phyloP scores from a whole-genome alignment of 768 basidiomycete species.

The Mycena amicta region DNA sequence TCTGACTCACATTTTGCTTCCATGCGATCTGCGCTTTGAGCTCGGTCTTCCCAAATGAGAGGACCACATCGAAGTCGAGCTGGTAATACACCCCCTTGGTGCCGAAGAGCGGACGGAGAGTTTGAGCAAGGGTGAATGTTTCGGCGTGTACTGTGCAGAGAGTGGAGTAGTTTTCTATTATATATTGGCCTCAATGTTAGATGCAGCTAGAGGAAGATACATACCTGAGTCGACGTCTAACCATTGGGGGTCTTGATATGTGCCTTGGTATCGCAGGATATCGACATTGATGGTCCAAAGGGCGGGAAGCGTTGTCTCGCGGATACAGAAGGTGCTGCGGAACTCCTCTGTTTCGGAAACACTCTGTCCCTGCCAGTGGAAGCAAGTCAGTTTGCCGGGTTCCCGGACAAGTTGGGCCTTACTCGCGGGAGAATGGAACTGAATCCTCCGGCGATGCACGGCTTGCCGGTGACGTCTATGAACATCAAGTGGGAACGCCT shows the following conservation, averaged over 20 bases:
- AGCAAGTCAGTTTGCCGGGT: slow-evolving; percentile 14
- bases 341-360: slow-evolving; percentile 30
- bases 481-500: slow-evolving; percentile 10
- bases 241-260: slow-evolving; percentile 25
- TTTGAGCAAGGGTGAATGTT: slow-evolving; percentile 10
- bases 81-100: slow-evolving; percentile 22
- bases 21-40: slow-evolving; percentile 48
- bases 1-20: slow-evolving; percentile 39
- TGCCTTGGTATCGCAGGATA: slow-evolving; percentile 30
- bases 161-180: slow-evolving; percentile 10
- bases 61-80: slow-evolving; percentile 35
- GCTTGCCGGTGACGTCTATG: not conserved
- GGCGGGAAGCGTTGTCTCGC: slow-evolving; percentile 2
- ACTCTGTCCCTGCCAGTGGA: slow-evolving; percentile 43
- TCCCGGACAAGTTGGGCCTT: not conserved
- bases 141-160: slow-evolving; percentile 21
- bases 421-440: slow-evolving; percentile 30
- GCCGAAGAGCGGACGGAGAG: not conserved
- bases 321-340: slow-evolving; percentile 20
- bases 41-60: slow-evolving; percentile 51
- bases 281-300: slow-evolving; percentile 7
- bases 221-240: slow-evolving; percentile 28
- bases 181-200: slow-evolving; percentile 26
- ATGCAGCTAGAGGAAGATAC: slow-evolving; percentile 23
- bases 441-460: slow-evolving; percentile 12